These are phyloP conservation scores for Colletotrichum liaoningense DNA, from an alignment of 2,329 filamentous ascomycete species.

Conservation along the genomic window DNA sequence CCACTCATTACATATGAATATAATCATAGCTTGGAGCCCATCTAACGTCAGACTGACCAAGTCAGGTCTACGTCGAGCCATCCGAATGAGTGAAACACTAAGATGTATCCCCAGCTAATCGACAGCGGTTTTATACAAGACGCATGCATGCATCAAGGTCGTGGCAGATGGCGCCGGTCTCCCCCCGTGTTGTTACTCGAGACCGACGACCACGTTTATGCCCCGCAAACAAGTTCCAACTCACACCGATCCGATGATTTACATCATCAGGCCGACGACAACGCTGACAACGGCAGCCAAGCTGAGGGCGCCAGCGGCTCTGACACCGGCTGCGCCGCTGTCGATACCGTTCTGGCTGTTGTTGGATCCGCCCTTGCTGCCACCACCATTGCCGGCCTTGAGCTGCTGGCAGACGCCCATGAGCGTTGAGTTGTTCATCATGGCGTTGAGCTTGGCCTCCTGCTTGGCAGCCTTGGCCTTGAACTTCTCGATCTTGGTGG, in stretches of 20 bases:
- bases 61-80: conserved; percentile 20
- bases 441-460: conserved; percentile 32
- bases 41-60: conserved; percentile 17
- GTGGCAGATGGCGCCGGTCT: conserved; percentile 8
- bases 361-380: conserved; percentile 10
- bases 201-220: conserved; percentile 1
- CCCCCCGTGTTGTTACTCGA: conserved; percentile 7
- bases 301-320: conserved; percentile 23
- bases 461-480: conserved; percentile 42
- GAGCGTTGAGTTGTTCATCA: conserved; percentile 50
- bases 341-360: conserved; percentile 29
- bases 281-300: conserved; percentile 25
- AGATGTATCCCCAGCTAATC: conserved; percentile 9
- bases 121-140: conserved; percentile 27
- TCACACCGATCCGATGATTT: background rate
- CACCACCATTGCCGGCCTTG: conserved; percentile 21
- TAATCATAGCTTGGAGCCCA: conserved; percentile 23
- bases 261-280: conserved; percentile 30
- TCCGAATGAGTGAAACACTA: conserved; percentile 33
- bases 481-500: conserved; percentile 47
- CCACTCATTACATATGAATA: conserved; percentile 33
- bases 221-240: background rate
- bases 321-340: conserved; percentile 24
- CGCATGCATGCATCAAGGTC: conserved; percentile 5
- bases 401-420: conserved; percentile 36